Percentiles rank a stretch among this genome's conserved stretches.
phyloP scores from a whole-genome alignment of 208 protist genomes.

The Trypanosoma mega region DNA sequence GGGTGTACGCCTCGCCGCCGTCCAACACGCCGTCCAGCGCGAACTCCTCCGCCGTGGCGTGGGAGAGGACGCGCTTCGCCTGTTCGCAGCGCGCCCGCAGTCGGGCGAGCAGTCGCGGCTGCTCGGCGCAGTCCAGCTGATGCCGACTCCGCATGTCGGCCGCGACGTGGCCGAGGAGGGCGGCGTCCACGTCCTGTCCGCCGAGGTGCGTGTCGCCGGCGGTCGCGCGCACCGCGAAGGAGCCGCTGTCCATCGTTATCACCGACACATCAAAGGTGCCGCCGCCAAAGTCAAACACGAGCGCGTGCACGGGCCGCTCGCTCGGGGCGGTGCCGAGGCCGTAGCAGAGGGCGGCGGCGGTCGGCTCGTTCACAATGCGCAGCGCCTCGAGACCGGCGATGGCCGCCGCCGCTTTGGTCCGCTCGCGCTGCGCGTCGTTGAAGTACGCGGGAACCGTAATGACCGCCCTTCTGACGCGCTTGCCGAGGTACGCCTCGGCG shows the following conservation, averaged over 20 bases:
- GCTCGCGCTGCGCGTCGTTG: constrained; percentile 99
- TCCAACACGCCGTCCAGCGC: constrained; percentile 95
- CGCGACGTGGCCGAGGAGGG: constrained; percentile 96
- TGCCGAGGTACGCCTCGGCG: constrained; percentile 93
- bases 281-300: constrained; percentile 98
- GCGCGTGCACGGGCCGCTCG: constrained; percentile 81
- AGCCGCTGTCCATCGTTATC: constrained; percentile 98
- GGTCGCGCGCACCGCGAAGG: constrained; percentile 99
- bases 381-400: constrained; percentile 98
- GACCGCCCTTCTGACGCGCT: constrained; percentile 92
- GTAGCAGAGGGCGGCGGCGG: constrained; percentile 99
- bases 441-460: constrained; percentile 99
- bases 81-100: constrained; percentile 76
- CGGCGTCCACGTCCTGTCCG: constrained; percentile 99
- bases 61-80: constrained; percentile 97
- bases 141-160: constrained; percentile 95
- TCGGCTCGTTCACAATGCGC: constrained; percentile 99
- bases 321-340: constrained; percentile 96
- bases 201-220: constrained; percentile 99
- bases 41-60: constrained; percentile 84
- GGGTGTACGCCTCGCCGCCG: constrained; percentile 96
- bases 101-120: constrained; percentile 48
- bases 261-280: constrained; percentile 99
- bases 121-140: constrained; percentile 53
- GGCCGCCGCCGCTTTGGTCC: constrained; percentile 98